Conservation (phyloP, 2,329 filamentous ascomycete species). For the Raffaelea deltoideospora region DNA sequence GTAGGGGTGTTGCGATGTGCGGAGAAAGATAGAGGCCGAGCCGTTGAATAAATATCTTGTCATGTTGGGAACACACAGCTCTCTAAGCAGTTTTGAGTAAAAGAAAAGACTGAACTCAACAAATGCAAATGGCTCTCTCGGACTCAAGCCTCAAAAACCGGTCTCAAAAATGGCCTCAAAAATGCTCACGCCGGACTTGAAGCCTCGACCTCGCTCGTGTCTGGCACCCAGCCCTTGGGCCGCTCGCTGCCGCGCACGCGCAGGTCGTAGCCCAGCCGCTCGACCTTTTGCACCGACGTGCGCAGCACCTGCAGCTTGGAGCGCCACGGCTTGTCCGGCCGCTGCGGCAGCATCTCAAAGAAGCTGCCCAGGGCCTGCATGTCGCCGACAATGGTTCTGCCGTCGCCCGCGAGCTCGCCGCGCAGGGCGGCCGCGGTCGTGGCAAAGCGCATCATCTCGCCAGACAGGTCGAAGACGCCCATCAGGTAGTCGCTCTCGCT, state of each 20-base stretch:
- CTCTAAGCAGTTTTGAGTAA: too few species aligned
- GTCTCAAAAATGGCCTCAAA: too few species aligned
- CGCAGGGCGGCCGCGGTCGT: conserved; percentile 74
- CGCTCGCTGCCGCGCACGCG: conserved; percentile 76
- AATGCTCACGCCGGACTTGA: neutral
- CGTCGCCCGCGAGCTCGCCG: conserved; percentile 32
- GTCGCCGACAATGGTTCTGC: conserved; percentile 58
- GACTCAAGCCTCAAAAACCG: too few species aligned
- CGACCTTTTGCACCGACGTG: conserved; percentile 83
- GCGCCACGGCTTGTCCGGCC: conserved; percentile 39
- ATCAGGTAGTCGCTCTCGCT: conserved; percentile 77
- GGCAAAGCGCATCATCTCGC: conserved; percentile 93
- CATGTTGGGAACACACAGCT: too few species aligned
- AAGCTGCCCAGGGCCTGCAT: conserved; percentile 62
- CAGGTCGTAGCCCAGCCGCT: conserved; percentile 77
- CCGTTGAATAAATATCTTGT: too few species aligned
- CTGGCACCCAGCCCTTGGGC: conserved; percentile 84
- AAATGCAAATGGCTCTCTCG: too few species aligned
- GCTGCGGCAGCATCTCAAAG: conserved; percentile 59
- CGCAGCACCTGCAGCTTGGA: conserved; percentile 81
- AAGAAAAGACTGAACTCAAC: too few species aligned
- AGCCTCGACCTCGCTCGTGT: conserved; percentile 26
- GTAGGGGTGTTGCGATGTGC: too few species aligned
- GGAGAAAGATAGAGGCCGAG: too few species aligned
- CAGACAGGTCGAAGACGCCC: conserved; percentile 84